These are phyloP conservation scores for Paramecium biaurelia DNA, from an alignment of 73 alveolate genomes.

Conservation along the genomic window DNA sequence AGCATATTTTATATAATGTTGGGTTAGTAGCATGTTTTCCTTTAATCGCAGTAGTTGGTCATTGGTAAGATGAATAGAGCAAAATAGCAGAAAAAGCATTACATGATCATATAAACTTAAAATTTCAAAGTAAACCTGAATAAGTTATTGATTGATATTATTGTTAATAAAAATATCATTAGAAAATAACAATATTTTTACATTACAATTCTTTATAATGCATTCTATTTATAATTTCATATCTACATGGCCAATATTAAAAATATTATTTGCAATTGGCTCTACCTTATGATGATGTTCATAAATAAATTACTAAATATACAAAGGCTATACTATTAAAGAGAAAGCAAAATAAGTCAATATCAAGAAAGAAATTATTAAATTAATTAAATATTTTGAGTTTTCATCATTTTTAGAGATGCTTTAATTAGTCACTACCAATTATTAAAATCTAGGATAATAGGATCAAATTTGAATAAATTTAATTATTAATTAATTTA, in stretches of 20 bases:
- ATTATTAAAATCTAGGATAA: conserved; percentile 63
- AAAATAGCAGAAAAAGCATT: not conserved
- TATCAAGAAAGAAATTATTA: not conserved
- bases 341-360: conserved; percentile 65
- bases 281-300: conserved; percentile 41
- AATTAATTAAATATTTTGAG: conserved; percentile 44
- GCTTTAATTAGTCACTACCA: conserved; percentile 64
- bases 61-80: not conserved
- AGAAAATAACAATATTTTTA: not conserved
- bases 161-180: not conserved
- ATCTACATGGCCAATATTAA: conserved; percentile 19
- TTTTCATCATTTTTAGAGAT: conserved; percentile 55
- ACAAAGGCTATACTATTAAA: conserved; percentile 52
- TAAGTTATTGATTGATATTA: not conserved
- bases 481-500: not conserved
- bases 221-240: not conserved
- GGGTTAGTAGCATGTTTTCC: not conserved
- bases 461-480: conserved; percentile 1
- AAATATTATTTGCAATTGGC: conserved; percentile 5
- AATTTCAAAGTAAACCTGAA: not conserved
- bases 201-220: not conserved
- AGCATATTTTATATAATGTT: not conserved
- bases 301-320: no score
- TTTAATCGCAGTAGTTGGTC: not conserved
- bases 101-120: not conserved